Base-by-base conservation (phyloP, 495 filamentous ascomycete genomes). In the Lasiosphaeria ovina region DNA sequence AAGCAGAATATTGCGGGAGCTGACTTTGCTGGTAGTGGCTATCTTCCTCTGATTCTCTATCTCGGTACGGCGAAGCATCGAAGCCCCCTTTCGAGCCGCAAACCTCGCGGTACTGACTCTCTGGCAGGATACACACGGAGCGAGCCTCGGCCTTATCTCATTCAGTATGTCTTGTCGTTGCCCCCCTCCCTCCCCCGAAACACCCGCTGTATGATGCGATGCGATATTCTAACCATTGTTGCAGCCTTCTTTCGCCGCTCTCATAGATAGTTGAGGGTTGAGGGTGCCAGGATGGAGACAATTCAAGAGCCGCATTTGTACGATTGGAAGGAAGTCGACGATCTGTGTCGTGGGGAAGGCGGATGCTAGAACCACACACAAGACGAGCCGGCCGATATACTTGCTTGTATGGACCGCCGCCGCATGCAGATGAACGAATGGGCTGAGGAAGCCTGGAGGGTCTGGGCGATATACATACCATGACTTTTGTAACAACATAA, bases 31-130 rank as follows among this genome's bases (percentile, higher is more conserved):
- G 31, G 61, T 68, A 96, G 93, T 80, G 94, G 94, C 74, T 98
- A 97, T 73, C 83, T 98, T 51, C 94, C 94, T 72, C 77, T 98
- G 76, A 95, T 98, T 73, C 81, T 98, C 76, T 98, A 97, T 77
- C 89, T 98, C 65, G 94, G 92, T 96, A 87, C 66, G 85, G n/a
- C 11, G 14, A 12, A n/a, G 35, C 56, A 8, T 44, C 55, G 40
- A 50, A 33, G 4, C 56, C 35, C 35, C 36, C 55, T 35, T 55
- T 14, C 58, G n/a, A 50, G 24, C 10, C 53, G 53, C 35, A 8
- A 54, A 54, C 36, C 45, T 31, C 60, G 59, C 55, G 42, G 72
- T 66, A 63, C 68, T 75, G 52, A 66, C 62, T 9, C n/a, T 57
- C 34, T 53, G 59, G 68, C 69, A 96, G 92, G 94, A 63, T 98